These are phyloP conservation scores for Guadua angustifolia DNA, from an alignment of 176 grass and related monocot genomes.

Conservation along the genomic window DNA sequence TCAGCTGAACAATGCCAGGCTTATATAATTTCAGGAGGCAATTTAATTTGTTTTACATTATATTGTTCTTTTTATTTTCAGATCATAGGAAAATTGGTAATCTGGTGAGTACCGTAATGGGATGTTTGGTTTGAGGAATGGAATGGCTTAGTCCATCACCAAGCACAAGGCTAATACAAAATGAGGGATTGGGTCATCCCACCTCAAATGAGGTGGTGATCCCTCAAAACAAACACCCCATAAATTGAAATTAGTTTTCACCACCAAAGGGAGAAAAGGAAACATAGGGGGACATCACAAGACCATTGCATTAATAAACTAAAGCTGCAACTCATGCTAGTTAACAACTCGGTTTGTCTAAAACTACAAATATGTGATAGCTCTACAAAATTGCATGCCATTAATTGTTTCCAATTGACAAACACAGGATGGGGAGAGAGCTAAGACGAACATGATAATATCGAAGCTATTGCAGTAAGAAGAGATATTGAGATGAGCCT, in stretches of 20 bases:
- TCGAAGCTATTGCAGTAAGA: neutral
- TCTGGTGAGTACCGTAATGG: neutral
- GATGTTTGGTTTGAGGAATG: neutral
- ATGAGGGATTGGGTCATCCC: no score
- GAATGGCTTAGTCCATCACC: neutral
- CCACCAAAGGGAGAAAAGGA: neutral
- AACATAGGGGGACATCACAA: neutral
- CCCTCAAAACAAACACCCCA: neutral
- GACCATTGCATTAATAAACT: neutral
- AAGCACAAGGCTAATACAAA: no score
- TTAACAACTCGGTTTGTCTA: neutral
- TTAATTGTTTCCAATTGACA: neutral
- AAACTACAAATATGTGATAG: neutral
- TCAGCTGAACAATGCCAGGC: no score
- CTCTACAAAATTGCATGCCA: neutral
- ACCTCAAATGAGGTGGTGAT: no score
- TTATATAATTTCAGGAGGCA: neutral
- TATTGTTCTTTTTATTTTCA: neutral
- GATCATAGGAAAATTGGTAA: neutral
- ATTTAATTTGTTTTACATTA: neutral
- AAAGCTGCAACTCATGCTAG: neutral
- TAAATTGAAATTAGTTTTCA: no score
- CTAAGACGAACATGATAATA: neutral
- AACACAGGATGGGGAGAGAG: neutral
- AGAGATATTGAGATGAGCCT: neutral